Base-by-base conservation (phyloP, 768 basidiomycete species). In the Lepiota venenata region DNA sequence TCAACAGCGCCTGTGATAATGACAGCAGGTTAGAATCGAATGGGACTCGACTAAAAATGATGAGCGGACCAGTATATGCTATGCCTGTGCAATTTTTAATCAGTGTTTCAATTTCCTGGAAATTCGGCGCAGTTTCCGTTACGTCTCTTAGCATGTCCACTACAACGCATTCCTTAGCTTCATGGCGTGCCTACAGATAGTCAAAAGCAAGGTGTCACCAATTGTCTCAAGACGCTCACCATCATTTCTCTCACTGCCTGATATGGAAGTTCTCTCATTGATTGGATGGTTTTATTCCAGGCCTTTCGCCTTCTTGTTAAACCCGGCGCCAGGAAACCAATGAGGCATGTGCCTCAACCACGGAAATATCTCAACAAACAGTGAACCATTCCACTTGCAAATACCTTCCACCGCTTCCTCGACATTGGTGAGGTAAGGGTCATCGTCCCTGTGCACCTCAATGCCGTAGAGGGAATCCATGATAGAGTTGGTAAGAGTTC, bases 241-340 rank as follows among this genome's bases (percentile, higher is more conserved):
- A 56, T 50, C 4, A 14, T 18, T 7, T 20, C 25, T 16, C 54
- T 48, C 12, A 44, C 52, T 3, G 42, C 55, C 8, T 56, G 51
- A 32, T 71, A 78, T 0, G 76, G 76, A 2, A 63, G 60, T 3
- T 72, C 66, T 15, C 68, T 62, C 64, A 76, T 71, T 10, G 64
- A 66, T 8, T 63, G 52, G 6, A 71, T 66, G 2, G 65, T 61
- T 53, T 58, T 62, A 35, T 63, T 66, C 72, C 73, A 74, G 16
- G 18, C 29, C n/a, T 29, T 63, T 61, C 2, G 77, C 78, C 47
- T 68, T 69, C 27, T 64, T 64, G 58, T 78, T 69, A 52, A 79
- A 80, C 1, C 70, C 70, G 10, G 75, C 73, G 0, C 79, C 79
- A 5, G 77, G 78, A 10, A 79, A 40, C 75, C 77, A 80, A 36